Evolutionary conservation across 2,329 filamentous ascomycete species (phyloP).

Genomic region (Colletotrichum musae): DNA sequence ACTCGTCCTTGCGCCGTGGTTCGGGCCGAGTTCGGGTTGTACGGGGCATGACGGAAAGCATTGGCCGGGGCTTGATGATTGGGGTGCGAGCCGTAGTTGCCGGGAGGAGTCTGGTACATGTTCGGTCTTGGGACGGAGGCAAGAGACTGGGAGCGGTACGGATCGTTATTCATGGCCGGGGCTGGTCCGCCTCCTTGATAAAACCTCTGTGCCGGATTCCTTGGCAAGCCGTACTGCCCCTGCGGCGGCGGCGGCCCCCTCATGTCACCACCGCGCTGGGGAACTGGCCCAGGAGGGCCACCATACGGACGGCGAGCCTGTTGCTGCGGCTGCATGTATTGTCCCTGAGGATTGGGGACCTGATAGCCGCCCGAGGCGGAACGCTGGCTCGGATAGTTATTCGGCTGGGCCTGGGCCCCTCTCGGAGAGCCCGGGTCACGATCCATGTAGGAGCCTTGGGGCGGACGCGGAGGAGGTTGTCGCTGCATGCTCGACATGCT

Average conservation of each 20-base stretch:
- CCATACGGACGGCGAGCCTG: constrained; percentile 62
- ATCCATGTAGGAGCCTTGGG: constrained; percentile 54
- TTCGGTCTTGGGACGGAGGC: constrained; percentile 81
- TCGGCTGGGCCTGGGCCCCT: constrained; percentile 52
- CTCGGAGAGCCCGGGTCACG: constrained; percentile 55
- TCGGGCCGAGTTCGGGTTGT: constrained; percentile 76
- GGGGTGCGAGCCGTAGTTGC: constrained; percentile 59
- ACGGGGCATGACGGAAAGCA: constrained; percentile 84
- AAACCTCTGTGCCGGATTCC: constrained; percentile 69
- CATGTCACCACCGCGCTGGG: constrained; percentile 65
- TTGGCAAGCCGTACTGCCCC: constrained; percentile 46
- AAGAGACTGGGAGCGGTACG: constrained; percentile 93
- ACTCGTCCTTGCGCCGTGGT: constrained; percentile 93
- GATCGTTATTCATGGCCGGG: constrained; percentile 85
- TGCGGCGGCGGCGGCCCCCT: constrained; percentile 63
- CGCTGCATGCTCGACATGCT: constrained; percentile 68
- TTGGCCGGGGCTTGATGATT: constrained; percentile 75
- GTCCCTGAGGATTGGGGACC: constrained; percentile 57
- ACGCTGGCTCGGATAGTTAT: constrained; percentile 60
- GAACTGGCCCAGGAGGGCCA: constrained; percentile 64
- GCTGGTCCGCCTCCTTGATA: constrained; percentile 73
- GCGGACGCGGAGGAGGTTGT: constrained; percentile 72
- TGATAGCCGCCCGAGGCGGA: constrained; percentile 66
- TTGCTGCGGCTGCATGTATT: constrained; percentile 63
- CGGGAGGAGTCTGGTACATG: constrained; percentile 76